phyloP scores from a whole-genome alignment of 441 rosid genomes.

The Syzygium malaccense region DNA sequence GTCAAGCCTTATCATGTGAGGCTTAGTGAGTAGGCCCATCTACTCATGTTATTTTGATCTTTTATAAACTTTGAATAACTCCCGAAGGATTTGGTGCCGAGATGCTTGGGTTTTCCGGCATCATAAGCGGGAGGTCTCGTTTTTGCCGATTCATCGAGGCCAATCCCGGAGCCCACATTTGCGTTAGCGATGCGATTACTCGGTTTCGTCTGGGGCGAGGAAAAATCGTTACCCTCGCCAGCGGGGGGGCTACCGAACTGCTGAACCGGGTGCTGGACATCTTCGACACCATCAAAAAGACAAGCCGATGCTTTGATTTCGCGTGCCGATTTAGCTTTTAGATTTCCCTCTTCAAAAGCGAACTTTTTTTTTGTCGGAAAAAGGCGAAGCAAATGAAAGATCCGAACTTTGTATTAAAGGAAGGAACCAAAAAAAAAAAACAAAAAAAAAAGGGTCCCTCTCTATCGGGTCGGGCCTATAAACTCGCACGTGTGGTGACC shows the following conservation, averaged over 20 bases:
- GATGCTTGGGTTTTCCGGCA: not conserved
- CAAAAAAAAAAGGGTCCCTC: fast-evolving
- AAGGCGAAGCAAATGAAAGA: too few species aligned
- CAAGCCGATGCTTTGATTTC: not conserved
- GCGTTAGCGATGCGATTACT: fast-evolving
- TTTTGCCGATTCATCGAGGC: not conserved
- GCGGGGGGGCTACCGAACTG: not conserved
- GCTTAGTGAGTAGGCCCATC: not conserved
- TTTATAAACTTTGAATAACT: not conserved
- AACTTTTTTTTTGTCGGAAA: too few species aligned
- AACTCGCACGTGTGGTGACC: not conserved
- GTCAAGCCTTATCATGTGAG: not conserved
- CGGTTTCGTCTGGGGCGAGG: fast-evolving
- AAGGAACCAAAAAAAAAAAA: fast-evolving
- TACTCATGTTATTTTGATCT: not conserved
- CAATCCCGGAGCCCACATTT: not conserved
- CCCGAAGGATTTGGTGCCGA: not conserved
- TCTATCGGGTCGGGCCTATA: not conserved
- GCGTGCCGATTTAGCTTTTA: not conserved
- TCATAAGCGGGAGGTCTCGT: not conserved
- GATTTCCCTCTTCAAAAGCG: not conserved
- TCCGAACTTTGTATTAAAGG: too few species aligned
- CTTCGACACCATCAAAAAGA: fast-evolving
- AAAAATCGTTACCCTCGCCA: not conserved
- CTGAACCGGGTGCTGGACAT: fast-evolving